phyloP scores from a whole-genome alignment of 192 early-diverging fungal species.

The Funneliformis mosseae region DNA sequence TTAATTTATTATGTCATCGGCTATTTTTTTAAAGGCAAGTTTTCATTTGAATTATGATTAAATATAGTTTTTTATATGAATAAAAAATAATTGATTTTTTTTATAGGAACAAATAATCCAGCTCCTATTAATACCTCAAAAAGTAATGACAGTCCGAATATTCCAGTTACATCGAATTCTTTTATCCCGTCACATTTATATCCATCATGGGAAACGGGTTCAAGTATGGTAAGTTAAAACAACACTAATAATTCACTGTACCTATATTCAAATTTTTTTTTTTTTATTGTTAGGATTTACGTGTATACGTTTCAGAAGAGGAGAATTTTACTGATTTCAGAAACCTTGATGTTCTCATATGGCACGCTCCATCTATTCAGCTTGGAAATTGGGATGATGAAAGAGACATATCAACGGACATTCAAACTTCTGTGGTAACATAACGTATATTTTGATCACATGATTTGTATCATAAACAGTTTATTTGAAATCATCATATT shows the following conservation, averaged over 20 bases:
- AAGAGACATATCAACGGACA: slow-evolving; percentile 47
- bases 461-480: not conserved
- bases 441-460: not conserved
- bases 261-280: not conserved
- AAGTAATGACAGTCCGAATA: not conserved
- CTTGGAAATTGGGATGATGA: slow-evolving; percentile 48
- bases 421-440: slow-evolving; percentile 49
- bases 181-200: not conserved
- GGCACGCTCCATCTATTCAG: slow-evolving; percentile 43
- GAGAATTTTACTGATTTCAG: slow-evolving; percentile 46
- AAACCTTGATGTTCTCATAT: slow-evolving; percentile 44
- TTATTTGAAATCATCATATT: slow-evolving; percentile 19
- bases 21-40: not conserved
- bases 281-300: slow-evolving; percentile 42
- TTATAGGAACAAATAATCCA: not conserved
- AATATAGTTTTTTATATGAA: not conserved
- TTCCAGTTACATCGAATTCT: not conserved
- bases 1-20: not conserved
- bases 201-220: not conserved
- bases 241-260: not conserved
- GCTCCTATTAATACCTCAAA: not conserved
- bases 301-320: slow-evolving; percentile 52
- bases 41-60: not conserved
- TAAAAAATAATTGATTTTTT: not conserved
- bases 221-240: slow-evolving; percentile 5